phyloP scores from a whole-genome alignment of 2,329 filamentous ascomycete genomes.

The Rosellinia necatrix region DNA sequence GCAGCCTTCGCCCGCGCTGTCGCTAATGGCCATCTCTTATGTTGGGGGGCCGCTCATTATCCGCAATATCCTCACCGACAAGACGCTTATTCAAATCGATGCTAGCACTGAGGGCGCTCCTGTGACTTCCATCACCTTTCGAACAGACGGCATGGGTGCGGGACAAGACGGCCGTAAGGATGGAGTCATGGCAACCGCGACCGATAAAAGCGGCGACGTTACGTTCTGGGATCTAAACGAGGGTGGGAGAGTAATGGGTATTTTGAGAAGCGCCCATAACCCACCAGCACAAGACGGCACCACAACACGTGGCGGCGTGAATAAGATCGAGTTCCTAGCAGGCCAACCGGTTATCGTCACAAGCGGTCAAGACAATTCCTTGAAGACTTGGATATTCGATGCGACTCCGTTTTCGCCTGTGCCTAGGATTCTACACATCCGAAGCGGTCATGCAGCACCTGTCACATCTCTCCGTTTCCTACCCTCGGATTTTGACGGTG shows the following conservation, averaged over 20 bases:
- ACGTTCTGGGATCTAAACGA: conserved; percentile 96
- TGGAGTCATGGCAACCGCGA: conserved; percentile 93
- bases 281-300: conserved; percentile 63
- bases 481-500: conserved; percentile 85
- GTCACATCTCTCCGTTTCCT: conserved; percentile 84
- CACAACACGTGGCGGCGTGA: conserved; percentile 75
- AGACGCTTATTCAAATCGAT: conserved; percentile 70
- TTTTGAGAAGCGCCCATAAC: conserved; percentile 86
- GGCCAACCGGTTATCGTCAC: conserved; percentile 91
- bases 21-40: conserved; percentile 86
- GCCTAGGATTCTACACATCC: conserved; percentile 81
- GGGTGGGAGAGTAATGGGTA: conserved; percentile 82
- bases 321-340: conserved; percentile 83
- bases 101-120: conserved; percentile 67
- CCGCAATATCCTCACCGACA: conserved; percentile 81
- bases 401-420: conserved; percentile 86
- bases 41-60: conserved; percentile 77
- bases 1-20: conserved; percentile 81
- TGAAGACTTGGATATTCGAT: conserved; percentile 97
- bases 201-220: conserved; percentile 78
- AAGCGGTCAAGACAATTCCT: conserved; percentile 87
- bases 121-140: conserved; percentile 84
- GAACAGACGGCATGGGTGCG: conserved; percentile 85
- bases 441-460: conserved; percentile 87
- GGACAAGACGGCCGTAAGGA: conserved; percentile 83